phyloP scores from a whole-genome alignment of 495 filamentous ascomycete genomes.

The Neurospora intermedia region DNA sequence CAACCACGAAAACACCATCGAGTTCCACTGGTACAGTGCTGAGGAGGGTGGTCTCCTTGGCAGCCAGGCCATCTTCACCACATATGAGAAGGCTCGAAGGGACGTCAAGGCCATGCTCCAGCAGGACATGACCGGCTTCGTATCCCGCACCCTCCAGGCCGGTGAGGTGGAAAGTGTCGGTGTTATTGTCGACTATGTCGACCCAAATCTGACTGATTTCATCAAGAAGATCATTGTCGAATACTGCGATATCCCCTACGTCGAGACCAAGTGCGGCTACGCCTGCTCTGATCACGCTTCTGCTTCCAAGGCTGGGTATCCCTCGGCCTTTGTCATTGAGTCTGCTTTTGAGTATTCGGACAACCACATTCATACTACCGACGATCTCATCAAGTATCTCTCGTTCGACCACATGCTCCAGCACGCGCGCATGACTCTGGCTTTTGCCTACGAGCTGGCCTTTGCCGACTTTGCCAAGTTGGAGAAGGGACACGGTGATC shows the following conservation, averaged over 20 bases:
- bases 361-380: slow-evolving; percentile 81
- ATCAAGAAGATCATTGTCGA: slow-evolving; percentile 81
- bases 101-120: slow-evolving; percentile 96
- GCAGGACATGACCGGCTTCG: slow-evolving; percentile 97
- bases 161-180: slow-evolving; percentile 79
- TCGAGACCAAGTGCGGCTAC: slow-evolving; percentile 92
- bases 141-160: slow-evolving; percentile 71
- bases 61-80: slow-evolving; percentile 77
- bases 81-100: slow-evolving; percentile 64
- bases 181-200: slow-evolving; percentile 89
- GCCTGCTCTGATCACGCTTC: slow-evolving; percentile 95
- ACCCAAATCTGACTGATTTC: slow-evolving; percentile 71
- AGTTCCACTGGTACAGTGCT: slow-evolving; percentile 98
- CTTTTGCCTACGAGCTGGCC: slow-evolving; percentile 80
- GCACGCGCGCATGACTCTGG: slow-evolving; percentile 85
- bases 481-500: slow-evolving; percentile 14
- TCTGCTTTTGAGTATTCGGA: slow-evolving; percentile 75
- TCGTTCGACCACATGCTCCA: slow-evolving; percentile 97
- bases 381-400: slow-evolving; percentile 78
- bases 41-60: slow-evolving; percentile 92
- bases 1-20: slow-evolving; percentile 68
- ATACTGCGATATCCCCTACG: slow-evolving; percentile 86
- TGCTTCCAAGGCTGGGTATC: slow-evolving; percentile 92
- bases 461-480: slow-evolving; percentile 46
- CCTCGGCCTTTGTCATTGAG: slow-evolving; percentile 93